Conservation (phyloP, 2,329 filamentous ascomycete species). For the Colletotrichum coccodes region DNA sequence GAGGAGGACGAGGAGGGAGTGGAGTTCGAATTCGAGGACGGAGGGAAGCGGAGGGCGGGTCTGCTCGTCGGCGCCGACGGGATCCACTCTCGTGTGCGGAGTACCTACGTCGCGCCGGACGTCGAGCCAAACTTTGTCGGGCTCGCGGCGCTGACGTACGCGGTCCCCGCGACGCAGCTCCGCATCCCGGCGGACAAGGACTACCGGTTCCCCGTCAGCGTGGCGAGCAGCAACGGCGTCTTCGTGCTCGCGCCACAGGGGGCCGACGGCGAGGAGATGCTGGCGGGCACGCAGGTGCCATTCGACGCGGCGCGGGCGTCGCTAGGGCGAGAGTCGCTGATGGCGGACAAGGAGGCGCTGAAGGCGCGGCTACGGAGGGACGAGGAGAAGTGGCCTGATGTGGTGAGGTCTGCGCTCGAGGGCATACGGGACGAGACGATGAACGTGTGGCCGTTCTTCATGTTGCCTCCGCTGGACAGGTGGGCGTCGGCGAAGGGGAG, state of each 20-base stretch:
- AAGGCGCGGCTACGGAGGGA: conserved; percentile 46
- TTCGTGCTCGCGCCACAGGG: conserved; percentile 61
- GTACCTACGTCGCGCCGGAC: conserved; percentile 58
- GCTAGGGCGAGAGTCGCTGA: conserved; percentile 53
- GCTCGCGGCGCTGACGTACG: conserved; percentile 51
- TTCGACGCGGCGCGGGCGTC: conserved; percentile 47
- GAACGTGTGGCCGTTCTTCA: conserved; percentile 61
- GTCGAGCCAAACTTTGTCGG: conserved; percentile 61
- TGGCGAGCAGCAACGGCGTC: conserved; percentile 54
- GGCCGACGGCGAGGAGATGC: conserved; percentile 50
- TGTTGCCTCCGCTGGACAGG: conserved; percentile 54
- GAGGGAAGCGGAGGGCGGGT: conserved; percentile 47
- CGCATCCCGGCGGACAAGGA: conserved; percentile 38
- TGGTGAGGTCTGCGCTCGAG: conserved; percentile 47
- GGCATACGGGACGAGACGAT: conserved; percentile 44
- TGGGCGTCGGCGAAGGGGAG: conserved; percentile 52
- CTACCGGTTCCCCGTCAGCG: conserved; percentile 54
- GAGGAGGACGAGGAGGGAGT: conserved; percentile 52
- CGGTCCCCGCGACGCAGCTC: conserved; percentile 49
- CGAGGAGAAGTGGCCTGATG: conserved; percentile 47
- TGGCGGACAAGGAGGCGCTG: conserved; percentile 48
- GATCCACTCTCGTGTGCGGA: conserved; percentile 65
- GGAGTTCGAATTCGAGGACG: conserved; percentile 58
- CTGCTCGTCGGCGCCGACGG: conserved; percentile 68
- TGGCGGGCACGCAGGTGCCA: conserved; percentile 51